Evolutionary conservation across 805 yeast genomes (phyloP), one percentile per base, ranked within the genome.

Genomic region (Kodamaea sagamina): DNA sequence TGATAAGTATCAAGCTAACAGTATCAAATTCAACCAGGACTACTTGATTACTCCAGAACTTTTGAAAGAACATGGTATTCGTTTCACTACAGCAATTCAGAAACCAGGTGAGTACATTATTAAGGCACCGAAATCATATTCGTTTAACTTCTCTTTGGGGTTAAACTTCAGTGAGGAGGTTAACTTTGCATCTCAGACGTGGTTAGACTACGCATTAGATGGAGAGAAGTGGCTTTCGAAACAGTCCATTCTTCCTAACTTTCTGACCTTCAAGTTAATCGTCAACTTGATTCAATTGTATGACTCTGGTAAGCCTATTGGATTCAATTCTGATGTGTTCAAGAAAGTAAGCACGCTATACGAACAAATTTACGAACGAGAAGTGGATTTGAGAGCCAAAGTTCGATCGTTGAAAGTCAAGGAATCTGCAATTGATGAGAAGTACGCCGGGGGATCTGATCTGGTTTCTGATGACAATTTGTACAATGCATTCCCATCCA

Each of bases 61-160:
- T 21, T 58, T 84, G n/a, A 47, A 51, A n/a, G 61, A 65, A 15
- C 51, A 71, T 24, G 83, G 81, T 0, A 81, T 84, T 13, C 62
- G 56, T 4, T 75, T 68, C 18, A 63, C 68, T 34, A 71, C 75
- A 4, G 62, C 77, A 0, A 56, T 71, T n/a, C 90, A 84, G 55
- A 68, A 67, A 28, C 80, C 83, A 0, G 86, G 87, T 1, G 86
- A 84, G 26, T 70, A 72, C 43, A 62, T 85, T 4, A 64, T 83
- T 45, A 79, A 74, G 43, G 80, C 64, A 49, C 89, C 90, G 0
- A 68, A 71, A 42, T 54, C 77, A 0, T 83, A 78, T 54, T 65
- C 82, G 1, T 58, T 79, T 10, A 62, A 58, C 4, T 55, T 82
- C 3, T 78, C 83, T 0, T 57, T 78, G 11, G 89, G 89, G 0